These are phyloP conservation scores for Sphaerostilbella broomeana DNA, from an alignment of 2,329 filamentous ascomycete species.

Conservation along the genomic window DNA sequence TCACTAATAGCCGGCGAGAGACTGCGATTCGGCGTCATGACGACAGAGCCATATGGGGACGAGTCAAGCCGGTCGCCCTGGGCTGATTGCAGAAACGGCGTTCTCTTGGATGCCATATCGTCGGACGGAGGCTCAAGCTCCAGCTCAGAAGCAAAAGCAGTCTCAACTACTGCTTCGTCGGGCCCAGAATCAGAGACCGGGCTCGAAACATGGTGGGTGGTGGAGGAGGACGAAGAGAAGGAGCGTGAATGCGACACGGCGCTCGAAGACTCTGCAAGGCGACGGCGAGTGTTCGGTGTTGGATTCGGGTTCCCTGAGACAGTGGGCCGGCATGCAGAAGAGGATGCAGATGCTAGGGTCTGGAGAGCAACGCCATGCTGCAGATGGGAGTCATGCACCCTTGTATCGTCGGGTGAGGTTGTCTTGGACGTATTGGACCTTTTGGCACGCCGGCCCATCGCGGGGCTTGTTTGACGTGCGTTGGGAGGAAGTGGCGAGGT, in stretches of 20 bases:
- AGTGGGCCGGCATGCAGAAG: constrained; percentile 9
- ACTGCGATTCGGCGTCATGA: constrained; percentile 29
- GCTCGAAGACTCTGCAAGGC: no score
- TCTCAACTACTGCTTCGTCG: constrained; percentile 24
- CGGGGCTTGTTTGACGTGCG: constrained; percentile 18
- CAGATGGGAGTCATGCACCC: constrained; percentile 23
- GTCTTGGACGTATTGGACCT: constrained; percentile 19
- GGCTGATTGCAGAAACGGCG: constrained; percentile 29
- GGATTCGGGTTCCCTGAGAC: constrained; percentile 6
- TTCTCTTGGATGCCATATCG: constrained; percentile 32
- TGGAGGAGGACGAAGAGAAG: constrained; percentile 12
- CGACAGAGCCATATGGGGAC: constrained; percentile 34
- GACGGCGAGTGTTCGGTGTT: no score
- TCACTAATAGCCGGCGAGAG: constrained; percentile 31
- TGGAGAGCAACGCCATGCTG: constrained; percentile 27
- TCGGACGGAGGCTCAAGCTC: constrained; percentile 14
- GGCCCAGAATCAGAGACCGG: constrained; percentile 12
- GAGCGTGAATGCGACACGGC: no score
- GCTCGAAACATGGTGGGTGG: constrained; percentile 18
- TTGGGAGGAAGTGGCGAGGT: constrained; percentile 12
- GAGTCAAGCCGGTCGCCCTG: constrained; percentile 23
- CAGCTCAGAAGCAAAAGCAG: constrained; percentile 14
- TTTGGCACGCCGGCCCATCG: constrained; percentile 22
- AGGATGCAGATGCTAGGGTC: constrained; percentile 22
- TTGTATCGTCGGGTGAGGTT: constrained; percentile 18